These are phyloP conservation scores for Jaltomata sinuosa DNA, from an alignment of 257 asterid genomes.

Conservation along the genomic window DNA sequence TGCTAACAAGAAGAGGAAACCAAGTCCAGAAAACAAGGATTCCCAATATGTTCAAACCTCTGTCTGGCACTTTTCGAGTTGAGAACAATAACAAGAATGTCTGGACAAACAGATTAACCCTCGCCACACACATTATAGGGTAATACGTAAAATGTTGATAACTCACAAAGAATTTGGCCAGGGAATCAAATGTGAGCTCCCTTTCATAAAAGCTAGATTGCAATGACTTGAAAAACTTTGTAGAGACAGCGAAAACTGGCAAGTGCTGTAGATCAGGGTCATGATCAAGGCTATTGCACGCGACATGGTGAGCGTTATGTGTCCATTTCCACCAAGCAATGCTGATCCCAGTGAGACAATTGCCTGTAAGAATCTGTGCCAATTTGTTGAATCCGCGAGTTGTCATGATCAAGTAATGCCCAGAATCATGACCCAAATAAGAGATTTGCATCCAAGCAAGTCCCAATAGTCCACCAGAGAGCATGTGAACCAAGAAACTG, in stretches of 20 bases:
- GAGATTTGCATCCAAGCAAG: constrained; percentile 39
- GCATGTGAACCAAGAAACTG: constrained; percentile 17
- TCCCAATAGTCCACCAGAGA: constrained; percentile 31
- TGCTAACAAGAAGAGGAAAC: constrained; percentile 69
- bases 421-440: constrained; percentile 87
- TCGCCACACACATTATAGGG: constrained; percentile 61
- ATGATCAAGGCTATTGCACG: constrained; percentile 79
- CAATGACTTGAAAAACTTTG: constrained; percentile 34
- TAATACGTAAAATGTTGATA: constrained; percentile 69
- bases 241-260: constrained; percentile 69
- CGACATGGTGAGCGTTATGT: constrained; percentile 76
- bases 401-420: constrained; percentile 73
- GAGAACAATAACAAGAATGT: constrained; percentile 61
- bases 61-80: constrained; percentile 46
- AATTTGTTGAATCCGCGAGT: constrained; percentile 37
- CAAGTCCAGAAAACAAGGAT: constrained; percentile 76
- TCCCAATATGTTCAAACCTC: constrained; percentile 63
- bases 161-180: constrained; percentile 52
- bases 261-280: constrained; percentile 93
- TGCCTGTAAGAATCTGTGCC: constrained; percentile 65
- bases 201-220: constrained; percentile 59
- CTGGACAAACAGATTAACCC: constrained; percentile 78
- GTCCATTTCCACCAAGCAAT: constrained; percentile 99
- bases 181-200: constrained; percentile 50
- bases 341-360: constrained; percentile 93